Percentiles rank a stretch among this genome's conserved stretches.
These are phyloP conservation scores for Candida anutae DNA, from an alignment of 1,139 yeast genomes.

Conservation along the genomic window DNA sequence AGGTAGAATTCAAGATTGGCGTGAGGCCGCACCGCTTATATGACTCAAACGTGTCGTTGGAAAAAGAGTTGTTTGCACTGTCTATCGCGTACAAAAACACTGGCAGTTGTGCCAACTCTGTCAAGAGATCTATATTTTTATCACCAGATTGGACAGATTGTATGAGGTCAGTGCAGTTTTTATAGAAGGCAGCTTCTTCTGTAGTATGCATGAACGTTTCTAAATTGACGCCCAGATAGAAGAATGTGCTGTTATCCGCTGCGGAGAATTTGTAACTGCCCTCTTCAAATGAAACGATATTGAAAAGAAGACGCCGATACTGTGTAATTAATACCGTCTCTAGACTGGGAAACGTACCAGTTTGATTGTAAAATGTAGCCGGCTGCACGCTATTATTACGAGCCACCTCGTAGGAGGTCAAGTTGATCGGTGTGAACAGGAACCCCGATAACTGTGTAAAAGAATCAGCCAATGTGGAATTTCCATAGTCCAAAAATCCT, in stretches of 20 bases:
- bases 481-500: too few relatives aligned
- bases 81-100: conserved; percentile 38
- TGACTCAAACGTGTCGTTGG: conserved; percentile 20
- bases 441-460: conserved; percentile 12
- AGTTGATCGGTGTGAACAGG: conserved; percentile 22
- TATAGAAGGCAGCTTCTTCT: conserved; percentile 2
- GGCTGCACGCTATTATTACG: neutral
- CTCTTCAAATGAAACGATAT: conserved; percentile 22
- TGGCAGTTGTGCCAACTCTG: conserved; percentile 12
- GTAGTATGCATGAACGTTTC: conserved; percentile 5
- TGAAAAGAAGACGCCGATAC: conserved; percentile 33
- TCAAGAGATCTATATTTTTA: conserved; percentile 6
- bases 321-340: conserved; percentile 31
- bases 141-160: conserved; percentile 5
- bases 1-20: conserved; percentile 44
- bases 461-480: conserved; percentile 20
- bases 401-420: conserved; percentile 4
- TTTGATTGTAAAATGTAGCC: conserved; percentile 4
- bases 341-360: conserved; percentile 4
- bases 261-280: conserved; percentile 13
- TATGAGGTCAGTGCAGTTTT: conserved; percentile 6
- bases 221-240: conserved; percentile 7
- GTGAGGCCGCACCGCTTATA: conserved; percentile 49
- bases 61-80: conserved; percentile 20
- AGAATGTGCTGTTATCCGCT: conserved; percentile 15